phyloP scores from a whole-genome alignment of 495 filamentous ascomycete species.

The Penicillium taxi region DNA sequence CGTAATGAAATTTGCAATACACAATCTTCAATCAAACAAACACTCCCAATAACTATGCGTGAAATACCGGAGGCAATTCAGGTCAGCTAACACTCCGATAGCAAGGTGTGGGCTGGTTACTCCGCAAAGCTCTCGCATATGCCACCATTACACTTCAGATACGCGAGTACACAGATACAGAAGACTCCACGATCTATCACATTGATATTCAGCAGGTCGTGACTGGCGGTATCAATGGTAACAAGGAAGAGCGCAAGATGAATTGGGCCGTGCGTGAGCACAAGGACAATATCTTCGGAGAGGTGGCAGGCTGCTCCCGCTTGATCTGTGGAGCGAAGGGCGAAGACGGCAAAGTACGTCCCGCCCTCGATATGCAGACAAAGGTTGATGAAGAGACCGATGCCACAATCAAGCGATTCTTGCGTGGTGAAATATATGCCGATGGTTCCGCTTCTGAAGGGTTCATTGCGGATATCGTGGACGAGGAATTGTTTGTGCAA shows the following conservation, averaged over 20 bases:
- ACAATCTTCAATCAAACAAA: not conserved
- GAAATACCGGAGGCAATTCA: not conserved
- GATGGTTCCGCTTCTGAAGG: constrained; percentile 33
- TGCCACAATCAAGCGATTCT: constrained; percentile 39
- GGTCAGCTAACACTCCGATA: constrained; percentile 20
- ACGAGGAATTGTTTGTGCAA: constrained; percentile 37
- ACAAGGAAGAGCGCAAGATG: constrained; percentile 60
- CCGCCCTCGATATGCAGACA: constrained; percentile 25
- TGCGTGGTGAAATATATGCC: constrained; percentile 31
- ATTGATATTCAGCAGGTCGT: constrained; percentile 75
- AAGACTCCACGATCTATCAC: constrained; percentile 45
- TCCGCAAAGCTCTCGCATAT: constrained; percentile 64
- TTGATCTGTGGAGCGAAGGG: constrained; percentile 37
- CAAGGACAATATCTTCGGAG: constrained; percentile 75
- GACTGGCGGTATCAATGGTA: constrained; percentile 67
- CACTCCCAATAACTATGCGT: too few relatives aligned
- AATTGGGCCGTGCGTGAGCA: constrained; percentile 66
- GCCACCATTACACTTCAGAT: constrained; percentile 66
- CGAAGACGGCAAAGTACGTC: constrained; percentile 30
- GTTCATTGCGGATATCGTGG: constrained; percentile 33
- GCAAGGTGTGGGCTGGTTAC: constrained; percentile 79
- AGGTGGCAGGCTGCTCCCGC: constrained; percentile 53
- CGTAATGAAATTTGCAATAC: too few relatives aligned
- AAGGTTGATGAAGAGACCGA: constrained; percentile 32
- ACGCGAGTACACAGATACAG: constrained; percentile 51